These are phyloP conservation scores for Monilinia fructicola DNA, from an alignment of 2,329 filamentous ascomycete species.

Conservation along the genomic window DNA sequence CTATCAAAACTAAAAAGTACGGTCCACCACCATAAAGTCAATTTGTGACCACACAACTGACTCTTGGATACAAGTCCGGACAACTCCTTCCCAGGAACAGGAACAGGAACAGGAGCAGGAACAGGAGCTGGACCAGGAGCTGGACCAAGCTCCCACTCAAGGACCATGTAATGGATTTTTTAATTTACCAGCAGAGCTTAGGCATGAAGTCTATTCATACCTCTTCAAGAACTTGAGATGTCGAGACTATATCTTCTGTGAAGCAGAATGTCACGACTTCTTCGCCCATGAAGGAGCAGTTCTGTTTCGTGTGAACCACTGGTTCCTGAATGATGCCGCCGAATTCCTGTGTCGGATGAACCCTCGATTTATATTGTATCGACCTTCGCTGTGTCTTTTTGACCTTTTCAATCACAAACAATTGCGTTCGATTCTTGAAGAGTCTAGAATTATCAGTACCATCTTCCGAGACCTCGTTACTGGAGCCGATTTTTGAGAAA, in stretches of 20 bases:
- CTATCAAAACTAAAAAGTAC: conserved; percentile 22
- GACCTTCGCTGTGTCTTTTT: conserved; percentile 21
- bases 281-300: conserved; percentile 16
- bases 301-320: conserved; percentile 17
- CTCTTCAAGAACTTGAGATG: conserved; percentile 22
- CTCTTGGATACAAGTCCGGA: conserved; percentile 4
- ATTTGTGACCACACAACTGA: conserved; percentile 16
- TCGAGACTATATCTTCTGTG: conserved; percentile 18
- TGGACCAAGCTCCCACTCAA: conserved; percentile 1
- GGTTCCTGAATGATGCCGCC: conserved; percentile 18
- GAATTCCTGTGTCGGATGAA: conserved; percentile 21
- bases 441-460: conserved; percentile 20
- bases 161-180: conserved; percentile 14
- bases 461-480: conserved; percentile 10
- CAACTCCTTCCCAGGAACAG: neutral
- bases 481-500: conserved; percentile 18
- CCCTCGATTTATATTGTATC: conserved; percentile 21
- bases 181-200: conserved; percentile 15
- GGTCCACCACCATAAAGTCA: neutral
- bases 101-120: neutral
- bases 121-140: neutral
- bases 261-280: conserved; percentile 20
- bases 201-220: conserved; percentile 21
- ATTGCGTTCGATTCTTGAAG: conserved; percentile 18
- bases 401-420: conserved; percentile 12